Evolutionary conservation across 345 rosid genomes (phyloP).

Genomic region (Linum lewisii): DNA sequence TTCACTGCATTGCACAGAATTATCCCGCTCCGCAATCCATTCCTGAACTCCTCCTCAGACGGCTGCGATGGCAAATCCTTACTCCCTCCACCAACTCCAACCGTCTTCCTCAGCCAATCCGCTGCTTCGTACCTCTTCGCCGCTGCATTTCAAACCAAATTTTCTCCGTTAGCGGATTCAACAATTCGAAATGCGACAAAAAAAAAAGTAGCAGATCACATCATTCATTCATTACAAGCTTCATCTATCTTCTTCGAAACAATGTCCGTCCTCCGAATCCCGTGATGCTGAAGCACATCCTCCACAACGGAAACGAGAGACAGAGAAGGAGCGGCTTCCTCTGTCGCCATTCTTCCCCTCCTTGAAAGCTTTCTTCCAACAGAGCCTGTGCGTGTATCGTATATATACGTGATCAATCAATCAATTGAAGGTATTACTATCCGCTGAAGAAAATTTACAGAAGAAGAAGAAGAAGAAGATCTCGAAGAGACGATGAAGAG

Average conservation of each 20-base stretch:
- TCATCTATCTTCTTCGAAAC: slow-evolving; percentile 51
- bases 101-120: slow-evolving; percentile 20
- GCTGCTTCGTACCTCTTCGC: slow-evolving; percentile 24
- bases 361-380: slow-evolving; percentile 2
- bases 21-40: slow-evolving; percentile 24
- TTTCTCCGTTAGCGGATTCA: background rate
- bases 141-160: slow-evolving; percentile 12
- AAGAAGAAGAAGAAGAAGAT: slow-evolving; percentile 1
- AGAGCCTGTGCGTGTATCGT: background rate
- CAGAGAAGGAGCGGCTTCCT: slow-evolving; percentile 30
- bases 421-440: background rate
- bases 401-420: too few relatives aligned
- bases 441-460: slow-evolving; percentile 1
- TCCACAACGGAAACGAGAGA: slow-evolving; percentile 62
- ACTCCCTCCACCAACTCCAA: slow-evolving; percentile 18
- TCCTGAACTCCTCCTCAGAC: slow-evolving; percentile 27
- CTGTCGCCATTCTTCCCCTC: slow-evolving; percentile 38
- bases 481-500: slow-evolving; percentile 3
- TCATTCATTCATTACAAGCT: slow-evolving; percentile 36
- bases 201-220: too few relatives aligned
- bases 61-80: slow-evolving; percentile 27
- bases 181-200: background rate
- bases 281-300: slow-evolving; percentile 65
- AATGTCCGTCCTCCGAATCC: slow-evolving; percentile 27
- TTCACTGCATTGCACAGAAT: slow-evolving; percentile 24